Evolutionary conservation across 2,329 filamentous ascomycete species (phyloP).

Genomic region (Aspergillus sp.): DNA sequence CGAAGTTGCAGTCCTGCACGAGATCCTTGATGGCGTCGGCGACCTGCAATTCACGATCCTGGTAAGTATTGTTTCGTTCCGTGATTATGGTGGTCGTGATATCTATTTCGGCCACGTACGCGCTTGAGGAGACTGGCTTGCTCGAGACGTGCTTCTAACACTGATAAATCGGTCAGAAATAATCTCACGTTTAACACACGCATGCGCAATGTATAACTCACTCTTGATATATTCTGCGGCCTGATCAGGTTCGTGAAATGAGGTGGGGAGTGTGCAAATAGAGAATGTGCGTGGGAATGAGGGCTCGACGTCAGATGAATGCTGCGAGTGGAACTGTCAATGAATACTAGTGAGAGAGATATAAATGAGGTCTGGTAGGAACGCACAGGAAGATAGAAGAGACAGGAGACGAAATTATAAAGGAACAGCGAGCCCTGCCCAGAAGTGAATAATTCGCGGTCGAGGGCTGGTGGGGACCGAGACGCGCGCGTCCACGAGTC

Average conservation of each 20-base stretch:
- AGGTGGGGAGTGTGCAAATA: background rate
- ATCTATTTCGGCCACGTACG: slow-evolving; percentile 44
- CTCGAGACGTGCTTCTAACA: slow-evolving; percentile 97
- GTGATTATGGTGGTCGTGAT: background rate
- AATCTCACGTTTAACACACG: no score
- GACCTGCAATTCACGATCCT: slow-evolving; percentile 49
- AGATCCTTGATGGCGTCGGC: slow-evolving; percentile 99
- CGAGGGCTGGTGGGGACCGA: slow-evolving; percentile 18
- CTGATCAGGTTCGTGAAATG: background rate
- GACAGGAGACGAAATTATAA: background rate
- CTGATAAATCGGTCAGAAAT: slow-evolving; percentile 27
- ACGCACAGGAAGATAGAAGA: slow-evolving; percentile 2
- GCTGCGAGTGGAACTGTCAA: background rate
- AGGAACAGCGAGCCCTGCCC: background rate
- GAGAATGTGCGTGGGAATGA: background rate
- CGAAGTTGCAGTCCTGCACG: slow-evolving; percentile 99
- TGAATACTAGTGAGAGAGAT: no score
- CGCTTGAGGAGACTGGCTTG: slow-evolving; percentile 93
- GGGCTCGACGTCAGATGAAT: background rate
- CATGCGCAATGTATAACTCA: slow-evolving; percentile 11
- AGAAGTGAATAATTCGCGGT: slow-evolving; percentile 19
- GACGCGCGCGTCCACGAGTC: slow-evolving; percentile 15
- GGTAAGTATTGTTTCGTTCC: background rate
- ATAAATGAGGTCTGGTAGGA: background rate
- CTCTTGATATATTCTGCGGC: slow-evolving; percentile 15